Conservation (phyloP, 352 stramenopile genomes). For the Globisporangium takayamanum region DNA sequence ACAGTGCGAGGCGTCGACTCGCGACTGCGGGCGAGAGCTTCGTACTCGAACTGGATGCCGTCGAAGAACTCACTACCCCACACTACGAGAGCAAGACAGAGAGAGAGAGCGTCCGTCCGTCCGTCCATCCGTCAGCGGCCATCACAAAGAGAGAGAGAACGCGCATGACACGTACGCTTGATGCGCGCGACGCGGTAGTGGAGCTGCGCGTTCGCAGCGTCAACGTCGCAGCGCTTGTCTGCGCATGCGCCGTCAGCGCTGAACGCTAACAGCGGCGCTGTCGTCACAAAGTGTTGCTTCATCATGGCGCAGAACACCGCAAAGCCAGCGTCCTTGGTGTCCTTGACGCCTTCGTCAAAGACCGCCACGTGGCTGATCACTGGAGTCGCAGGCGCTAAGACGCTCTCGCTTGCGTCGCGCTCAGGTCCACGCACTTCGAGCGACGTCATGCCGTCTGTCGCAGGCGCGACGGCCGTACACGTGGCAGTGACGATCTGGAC, state of each 20-base stretch:
- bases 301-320: constrained; percentile 30
- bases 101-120: neutral
- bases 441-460: neutral
- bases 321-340: neutral
- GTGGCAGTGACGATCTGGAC: neutral
- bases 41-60: constrained; percentile 55
- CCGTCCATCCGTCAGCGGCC: too few species aligned
- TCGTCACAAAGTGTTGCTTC: constrained; percentile 37
- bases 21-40: constrained; percentile 19
- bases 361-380: constrained; percentile 46
- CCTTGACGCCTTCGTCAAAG: constrained; percentile 12
- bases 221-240: constrained; percentile 24
- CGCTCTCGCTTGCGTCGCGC: too few species aligned
- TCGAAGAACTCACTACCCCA: constrained; percentile 72
- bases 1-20: neutral
- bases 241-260: constrained; percentile 18
- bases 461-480: neutral
- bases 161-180: constrained; percentile 32
- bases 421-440: constrained; percentile 19
- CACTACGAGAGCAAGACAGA: constrained; percentile 27
- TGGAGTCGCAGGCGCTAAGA: constrained; percentile 2
- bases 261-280: constrained; percentile 38
- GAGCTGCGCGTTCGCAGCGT: constrained; percentile 29
- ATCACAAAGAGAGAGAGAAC: too few species aligned
- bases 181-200: constrained; percentile 46